Conservation (phyloP, 208 protist genomes). For the Lotmaria passim region DNA sequence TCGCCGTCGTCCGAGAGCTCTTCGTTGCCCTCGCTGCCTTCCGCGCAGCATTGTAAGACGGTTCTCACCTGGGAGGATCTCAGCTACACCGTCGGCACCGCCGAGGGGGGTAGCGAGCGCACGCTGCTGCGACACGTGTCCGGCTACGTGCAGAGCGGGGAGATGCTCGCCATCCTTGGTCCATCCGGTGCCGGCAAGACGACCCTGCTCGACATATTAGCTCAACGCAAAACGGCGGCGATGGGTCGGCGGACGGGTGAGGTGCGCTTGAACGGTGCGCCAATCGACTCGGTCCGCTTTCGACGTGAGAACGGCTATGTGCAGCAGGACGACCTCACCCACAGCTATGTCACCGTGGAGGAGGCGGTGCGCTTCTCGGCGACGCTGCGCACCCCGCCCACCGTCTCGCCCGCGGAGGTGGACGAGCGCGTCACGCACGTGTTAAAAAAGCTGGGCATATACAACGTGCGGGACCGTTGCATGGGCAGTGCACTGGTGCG, state of each 20-base stretch:
- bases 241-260: constrained; percentile 40
- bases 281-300: constrained; percentile 33
- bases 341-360: constrained; percentile 66
- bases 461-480: constrained; percentile 42
- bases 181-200: constrained; percentile 85
- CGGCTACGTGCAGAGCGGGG: constrained; percentile 59
- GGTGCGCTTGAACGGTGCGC: constrained; percentile 56
- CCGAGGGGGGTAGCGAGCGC: constrained; percentile 10
- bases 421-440: constrained; percentile 23
- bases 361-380: constrained; percentile 78
- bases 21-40: background rate
- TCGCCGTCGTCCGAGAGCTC: background rate
- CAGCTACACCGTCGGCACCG: constrained; percentile 37
- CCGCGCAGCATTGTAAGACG: constrained; percentile 1
- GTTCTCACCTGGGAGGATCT: constrained; percentile 63
- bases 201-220: constrained; percentile 80
- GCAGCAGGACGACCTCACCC: constrained; percentile 81
- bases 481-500: constrained; percentile 59
- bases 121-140: constrained; percentile 60
- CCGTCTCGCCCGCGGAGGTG: constrained; percentile 24
- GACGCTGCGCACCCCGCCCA: constrained; percentile 52
- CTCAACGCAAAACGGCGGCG: constrained; percentile 32
- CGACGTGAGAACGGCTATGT: constrained; percentile 71
- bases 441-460: constrained; percentile 52
- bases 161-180: constrained; percentile 77